Conservation (phyloP, 352 stramenopile species). For the Globisporangium paddicum region DNA sequence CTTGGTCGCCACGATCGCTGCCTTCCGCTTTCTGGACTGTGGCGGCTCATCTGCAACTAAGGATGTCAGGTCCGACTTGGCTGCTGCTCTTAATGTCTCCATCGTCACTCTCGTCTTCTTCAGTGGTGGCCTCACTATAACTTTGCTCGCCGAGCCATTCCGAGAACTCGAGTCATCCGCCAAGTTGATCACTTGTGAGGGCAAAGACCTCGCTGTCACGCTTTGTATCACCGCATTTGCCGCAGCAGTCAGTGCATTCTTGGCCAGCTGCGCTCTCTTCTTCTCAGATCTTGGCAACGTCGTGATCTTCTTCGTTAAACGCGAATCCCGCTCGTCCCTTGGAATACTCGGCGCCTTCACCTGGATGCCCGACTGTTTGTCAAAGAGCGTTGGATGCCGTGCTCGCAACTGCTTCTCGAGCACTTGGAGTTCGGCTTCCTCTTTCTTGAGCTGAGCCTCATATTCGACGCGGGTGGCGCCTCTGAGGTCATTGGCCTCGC, state of each 20-base stretch:
- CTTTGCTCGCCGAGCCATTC: not conserved
- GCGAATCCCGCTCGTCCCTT: not conserved
- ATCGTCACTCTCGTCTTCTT: not conserved
- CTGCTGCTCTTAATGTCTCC: not conserved
- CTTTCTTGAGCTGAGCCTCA: slow-evolving; percentile 13
- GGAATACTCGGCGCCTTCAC: not conserved
- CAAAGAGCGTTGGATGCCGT: not conserved
- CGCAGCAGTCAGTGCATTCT: not conserved
- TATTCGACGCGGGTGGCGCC: slow-evolving; percentile 21
- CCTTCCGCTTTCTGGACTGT: not conserved
- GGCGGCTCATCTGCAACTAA: not conserved
- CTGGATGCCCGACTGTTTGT: not conserved
- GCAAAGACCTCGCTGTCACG: not conserved
- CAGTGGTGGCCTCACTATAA: too few relatives aligned
- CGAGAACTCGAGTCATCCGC: not conserved
- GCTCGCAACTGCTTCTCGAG: slow-evolving; percentile 5
- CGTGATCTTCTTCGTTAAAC: not conserved
- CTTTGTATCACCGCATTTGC: not conserved
- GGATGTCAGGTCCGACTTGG: not conserved
- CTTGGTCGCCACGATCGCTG: not conserved
- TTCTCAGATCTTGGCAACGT: not conserved
- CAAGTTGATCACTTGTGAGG: not conserved
- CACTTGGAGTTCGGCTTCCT: slow-evolving; percentile 9
- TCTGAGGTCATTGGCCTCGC: slow-evolving; percentile 17
- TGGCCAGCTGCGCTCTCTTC: not conserved